phyloP scores from a whole-genome alignment of 352 stramenopile genomes.

The Pythium monospermum region DNA sequence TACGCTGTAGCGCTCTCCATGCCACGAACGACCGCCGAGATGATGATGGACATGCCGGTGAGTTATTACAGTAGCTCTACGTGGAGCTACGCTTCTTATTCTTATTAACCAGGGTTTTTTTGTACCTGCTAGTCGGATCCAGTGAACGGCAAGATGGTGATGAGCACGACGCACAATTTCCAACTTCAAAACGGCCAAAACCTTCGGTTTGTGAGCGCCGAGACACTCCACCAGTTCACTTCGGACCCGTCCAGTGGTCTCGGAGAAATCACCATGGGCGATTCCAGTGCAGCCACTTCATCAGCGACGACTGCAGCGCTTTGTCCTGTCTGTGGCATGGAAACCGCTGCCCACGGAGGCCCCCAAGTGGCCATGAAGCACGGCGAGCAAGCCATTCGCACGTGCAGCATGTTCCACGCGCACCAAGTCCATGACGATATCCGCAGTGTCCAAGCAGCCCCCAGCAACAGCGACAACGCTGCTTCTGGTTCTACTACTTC shows the following conservation, averaged over 20 bases:
- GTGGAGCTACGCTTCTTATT: neutral
- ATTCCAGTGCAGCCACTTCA: neutral
- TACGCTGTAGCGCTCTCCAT: neutral
- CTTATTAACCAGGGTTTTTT: neutral
- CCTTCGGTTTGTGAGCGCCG: conserved; percentile 47
- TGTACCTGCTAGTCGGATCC: conserved; percentile 39
- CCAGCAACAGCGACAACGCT: neutral
- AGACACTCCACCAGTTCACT: conserved; percentile 49
- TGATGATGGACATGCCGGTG: conserved; percentile 66
- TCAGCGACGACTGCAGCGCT: conserved; percentile 19
- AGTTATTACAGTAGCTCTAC: conserved; percentile 10
- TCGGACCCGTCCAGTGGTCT: conserved; percentile 45
- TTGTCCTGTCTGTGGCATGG: conserved; percentile 71
- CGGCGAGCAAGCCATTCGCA: conserved; percentile 54
- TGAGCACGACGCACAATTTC: conserved; percentile 51
- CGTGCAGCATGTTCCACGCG: conserved; percentile 66
- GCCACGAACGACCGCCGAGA: conserved; percentile 13
- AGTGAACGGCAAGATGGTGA: conserved; percentile 64
- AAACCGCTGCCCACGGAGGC: conserved; percentile 37
- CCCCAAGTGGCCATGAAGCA: conserved; percentile 52
- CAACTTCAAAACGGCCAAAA: conserved; percentile 60
- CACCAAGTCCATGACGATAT: conserved; percentile 56
- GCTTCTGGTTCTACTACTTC: neutral
- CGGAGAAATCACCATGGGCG: conserved; percentile 32
- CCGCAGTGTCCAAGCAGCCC: conserved; percentile 32